Evolutionary conservation across 1,284 basidiomycete genomes (phyloP), one percentile per base, ranked within the genome.

Genomic region (Cutaneotrichosporon sp.): DNA sequence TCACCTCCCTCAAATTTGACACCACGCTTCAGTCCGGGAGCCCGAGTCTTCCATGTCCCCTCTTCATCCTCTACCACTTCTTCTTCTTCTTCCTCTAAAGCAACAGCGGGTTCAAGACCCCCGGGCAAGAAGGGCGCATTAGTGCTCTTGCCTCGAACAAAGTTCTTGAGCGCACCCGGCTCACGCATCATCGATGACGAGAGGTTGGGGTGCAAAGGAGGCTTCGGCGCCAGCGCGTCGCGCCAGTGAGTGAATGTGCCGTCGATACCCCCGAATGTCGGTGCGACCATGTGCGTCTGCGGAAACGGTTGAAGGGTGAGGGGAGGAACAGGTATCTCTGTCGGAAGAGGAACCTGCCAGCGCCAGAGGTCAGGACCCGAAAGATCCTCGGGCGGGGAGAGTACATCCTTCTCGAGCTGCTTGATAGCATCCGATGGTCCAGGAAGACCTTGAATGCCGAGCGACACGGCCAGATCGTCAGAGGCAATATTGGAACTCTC

Each of bases 111-210:
- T 47, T 71, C 74, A 14, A 94, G 77, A 9, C 93, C 92, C 49
- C 93, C 93, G 8, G 92, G 92, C 76, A 84, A 81, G 74, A 96
- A 96, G 0, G 93, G 93, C 3, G 94, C 83, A 72, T 93, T 85
- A 22, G 88, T 87, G 27, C 90, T 87, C 73, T 93, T 96, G 44
- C 93, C 93, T 54, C 92, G 79, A 8, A 97, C 91, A 74, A 97
- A 97, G 59, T 84, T 86, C 59, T 82, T 81, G 42, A 78, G 79
- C 1, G 85, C 80, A 7, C 83, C 88, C 4, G 90, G 91, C 9
- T 87, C 87, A 52, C 92, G 82, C 54, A 86, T 83, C 56, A 94
- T 79, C 11, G 89, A 88, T 8, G 88, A 90, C 16, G 88, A 91
- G 3, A 85, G 86, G 5, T 86, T 76, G 3, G 61, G 87, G 81